These are phyloP conservation scores for Talaromyces sp. DNA, from an alignment of 2,329 filamentous ascomycete genomes.

Conservation along the genomic window DNA sequence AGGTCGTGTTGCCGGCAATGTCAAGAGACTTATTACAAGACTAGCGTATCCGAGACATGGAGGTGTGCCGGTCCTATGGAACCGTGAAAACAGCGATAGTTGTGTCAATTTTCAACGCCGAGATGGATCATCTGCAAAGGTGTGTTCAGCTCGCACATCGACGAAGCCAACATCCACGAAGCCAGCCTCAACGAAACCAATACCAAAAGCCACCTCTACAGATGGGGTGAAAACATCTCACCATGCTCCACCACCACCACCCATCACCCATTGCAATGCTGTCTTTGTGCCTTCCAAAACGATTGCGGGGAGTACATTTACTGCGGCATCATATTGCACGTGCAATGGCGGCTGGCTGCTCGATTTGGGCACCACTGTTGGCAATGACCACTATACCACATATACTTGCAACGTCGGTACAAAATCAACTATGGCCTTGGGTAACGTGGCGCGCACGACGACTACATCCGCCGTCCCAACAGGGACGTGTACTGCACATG, in stretches of 20 bases:
- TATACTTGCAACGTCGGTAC: neutral
- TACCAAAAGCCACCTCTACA: neutral
- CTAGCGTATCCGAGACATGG: neutral
- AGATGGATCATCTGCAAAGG: neutral
- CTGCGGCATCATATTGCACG: neutral
- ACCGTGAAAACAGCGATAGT: neutral
- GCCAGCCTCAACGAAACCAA: neutral
- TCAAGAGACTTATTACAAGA: neutral
- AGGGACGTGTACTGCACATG: neutral
- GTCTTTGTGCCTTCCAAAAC: neutral
- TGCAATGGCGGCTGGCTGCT: neutral
- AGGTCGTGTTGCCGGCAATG: neutral
- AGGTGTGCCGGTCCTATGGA: neutral
- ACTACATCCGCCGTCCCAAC: neutral
- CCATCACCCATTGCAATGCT: neutral
- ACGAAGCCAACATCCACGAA: neutral
- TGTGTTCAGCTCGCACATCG: neutral
- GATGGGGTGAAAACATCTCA: neutral
- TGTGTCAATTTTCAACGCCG: neutral
- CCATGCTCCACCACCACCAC: neutral
- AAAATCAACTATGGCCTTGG: neutral
- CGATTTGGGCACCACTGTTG: slow-evolving; percentile 1
- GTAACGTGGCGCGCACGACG: neutral
- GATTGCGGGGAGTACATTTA: neutral
- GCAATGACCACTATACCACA: neutral